Base-by-base conservation (phyloP, 2,329 filamentous ascomycete species). In the Paramyrothecium sp. region DNA sequence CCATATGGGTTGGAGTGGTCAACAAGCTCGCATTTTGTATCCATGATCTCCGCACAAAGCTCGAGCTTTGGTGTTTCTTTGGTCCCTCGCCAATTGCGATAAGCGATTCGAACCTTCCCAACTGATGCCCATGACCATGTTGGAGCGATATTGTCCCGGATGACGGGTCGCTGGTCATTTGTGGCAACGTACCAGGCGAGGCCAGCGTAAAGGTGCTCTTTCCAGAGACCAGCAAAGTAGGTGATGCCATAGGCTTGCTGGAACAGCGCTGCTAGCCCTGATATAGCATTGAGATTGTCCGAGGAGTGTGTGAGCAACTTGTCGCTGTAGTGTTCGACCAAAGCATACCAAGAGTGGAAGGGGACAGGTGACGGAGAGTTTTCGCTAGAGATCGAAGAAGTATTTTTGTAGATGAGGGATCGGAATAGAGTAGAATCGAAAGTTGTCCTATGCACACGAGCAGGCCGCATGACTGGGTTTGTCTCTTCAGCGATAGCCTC, bases 41-140 rank as follows among this genome's bases (percentile, higher is more conserved):
- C n/a, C n/a, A 44, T 4, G 13, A 44, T 44, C n/a, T 44, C 13
- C 38, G 38, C 38, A 44, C 13, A 16, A 44, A 17, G 5, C 5
- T 17, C 4, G 13, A 44, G 38, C 5, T 44, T 44, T 16, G 38
- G 38, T 44, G n/a, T 7, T 16, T 44, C 38, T 19, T 17, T 17
- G 13, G 13, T 16, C 3, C 38, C 38, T 16, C 13, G 38, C 38
- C 38, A 44, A 5, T 44, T 44, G 38, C 38, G 38, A 44, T 44
- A 44, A 17, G 38, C 13, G 16, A 61, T 48, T 3, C 58, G 56
- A 2, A 60, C 54, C 47, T 61, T 61, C 1, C 60, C 60, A 3
- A 58, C 58, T 16, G 60, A 60, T 2, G 60, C 54, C 60, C 60
- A 61, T 13, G 58, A 53, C 60, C 60, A 61, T 23, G 60, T 57